phyloP scores from a whole-genome alignment of 1,284 basidiomycete genomes.

The Fomitiporia mediterranea region DNA sequence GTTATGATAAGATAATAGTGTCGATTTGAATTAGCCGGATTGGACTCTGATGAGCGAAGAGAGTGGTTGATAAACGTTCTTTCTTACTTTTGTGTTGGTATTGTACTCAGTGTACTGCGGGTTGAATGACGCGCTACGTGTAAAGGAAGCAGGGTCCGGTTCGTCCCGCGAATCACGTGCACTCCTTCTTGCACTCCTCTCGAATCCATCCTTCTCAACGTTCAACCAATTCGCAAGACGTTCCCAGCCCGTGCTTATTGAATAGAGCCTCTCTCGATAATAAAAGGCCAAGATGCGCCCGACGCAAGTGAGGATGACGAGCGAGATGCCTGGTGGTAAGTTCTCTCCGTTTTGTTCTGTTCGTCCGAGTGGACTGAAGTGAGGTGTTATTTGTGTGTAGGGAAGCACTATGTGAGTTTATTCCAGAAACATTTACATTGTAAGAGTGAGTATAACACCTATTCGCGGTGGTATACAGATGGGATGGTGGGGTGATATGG shows the following conservation, averaged over 20 bases:
- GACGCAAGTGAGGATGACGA: constrained; percentile 46
- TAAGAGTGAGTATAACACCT: not conserved
- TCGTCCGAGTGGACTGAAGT: not conserved
- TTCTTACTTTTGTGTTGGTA: too few relatives aligned
- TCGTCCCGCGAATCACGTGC: constrained; percentile 1
- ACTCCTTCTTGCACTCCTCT: not conserved
- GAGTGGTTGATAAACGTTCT: too few relatives aligned
- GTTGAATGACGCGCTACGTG: not conserved
- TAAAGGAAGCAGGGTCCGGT: not conserved
- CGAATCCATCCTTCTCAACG: not conserved
- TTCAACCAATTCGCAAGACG: not conserved
- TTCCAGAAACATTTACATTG: not conserved
- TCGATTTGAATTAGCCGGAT: too few relatives aligned
- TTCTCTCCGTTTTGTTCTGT: constrained; percentile 23
- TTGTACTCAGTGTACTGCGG: too few relatives aligned
- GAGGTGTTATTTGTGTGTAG: constrained; percentile 28
- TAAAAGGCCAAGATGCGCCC: constrained; percentile 51
- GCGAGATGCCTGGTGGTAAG: constrained; percentile 79
- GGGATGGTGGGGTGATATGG: constrained; percentile 89
- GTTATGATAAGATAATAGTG: not conserved
- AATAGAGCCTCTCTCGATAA: not conserved
- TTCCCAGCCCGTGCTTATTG: not conserved
- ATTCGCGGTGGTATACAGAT: constrained; percentile 43
- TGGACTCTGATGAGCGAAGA: too few relatives aligned
- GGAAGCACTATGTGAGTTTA: constrained; percentile 61